Conservation (phyloP, 352 stramenopile genomes). For the Globisporangium nodosum region DNA sequence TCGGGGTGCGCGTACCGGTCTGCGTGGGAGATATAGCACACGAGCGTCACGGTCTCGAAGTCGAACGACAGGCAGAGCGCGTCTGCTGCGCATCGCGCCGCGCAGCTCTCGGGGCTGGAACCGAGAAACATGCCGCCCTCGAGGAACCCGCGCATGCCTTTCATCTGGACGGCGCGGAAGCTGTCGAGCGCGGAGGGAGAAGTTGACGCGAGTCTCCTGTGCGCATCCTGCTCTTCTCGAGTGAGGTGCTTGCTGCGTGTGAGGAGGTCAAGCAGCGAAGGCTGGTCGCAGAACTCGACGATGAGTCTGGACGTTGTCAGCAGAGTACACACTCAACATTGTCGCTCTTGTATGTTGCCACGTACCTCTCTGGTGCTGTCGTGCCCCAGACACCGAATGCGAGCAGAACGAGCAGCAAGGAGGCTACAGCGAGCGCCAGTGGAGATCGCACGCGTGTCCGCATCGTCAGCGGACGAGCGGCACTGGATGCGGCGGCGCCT, state of each 20-base stretch:
- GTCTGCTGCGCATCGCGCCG: constrained; percentile 38
- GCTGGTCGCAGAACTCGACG: neutral
- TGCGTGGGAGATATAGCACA: constrained; percentile 71
- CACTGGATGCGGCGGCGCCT: neutral
- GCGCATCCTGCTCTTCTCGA: neutral
- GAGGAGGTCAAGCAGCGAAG: neutral
- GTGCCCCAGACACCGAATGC: neutral
- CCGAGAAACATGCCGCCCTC: constrained; percentile 40
- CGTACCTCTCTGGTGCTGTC: neutral
- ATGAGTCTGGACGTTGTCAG: neutral
- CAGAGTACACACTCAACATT: neutral
- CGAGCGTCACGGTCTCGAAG: constrained; percentile 41
- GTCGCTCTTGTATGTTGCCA: neutral
- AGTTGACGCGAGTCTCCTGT: constrained; percentile 4
- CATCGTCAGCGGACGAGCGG: neutral
- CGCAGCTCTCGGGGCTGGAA: constrained; percentile 33
- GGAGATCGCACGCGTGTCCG: neutral
- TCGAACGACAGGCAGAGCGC: constrained; percentile 68
- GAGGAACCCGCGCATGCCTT: constrained; percentile 52
- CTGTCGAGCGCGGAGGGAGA: constrained; percentile 12
- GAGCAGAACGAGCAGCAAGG: neutral
- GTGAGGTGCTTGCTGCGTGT: neutral
- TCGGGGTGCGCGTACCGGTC: constrained; percentile 61
- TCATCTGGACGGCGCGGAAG: constrained; percentile 36
- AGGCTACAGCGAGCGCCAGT: neutral